These are phyloP conservation scores for Sugiyamaella neomexicana DNA, from an alignment of 1,139 yeast species.

Conservation along the genomic window DNA sequence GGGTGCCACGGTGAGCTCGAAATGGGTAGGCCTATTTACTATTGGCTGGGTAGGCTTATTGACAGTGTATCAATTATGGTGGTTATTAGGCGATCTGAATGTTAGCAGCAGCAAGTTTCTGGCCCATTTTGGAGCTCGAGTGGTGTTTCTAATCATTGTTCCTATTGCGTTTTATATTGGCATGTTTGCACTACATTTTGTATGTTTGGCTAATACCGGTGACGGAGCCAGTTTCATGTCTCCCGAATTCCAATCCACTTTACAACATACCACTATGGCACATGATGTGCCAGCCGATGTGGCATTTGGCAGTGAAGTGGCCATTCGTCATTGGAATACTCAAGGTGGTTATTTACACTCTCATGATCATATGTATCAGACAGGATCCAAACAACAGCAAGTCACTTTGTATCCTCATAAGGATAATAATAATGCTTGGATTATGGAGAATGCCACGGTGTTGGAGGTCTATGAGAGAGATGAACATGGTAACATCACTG, in stretches of 20 bases:
- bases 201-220: slow-evolving; percentile 68
- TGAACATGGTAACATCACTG: slow-evolving; percentile 34
- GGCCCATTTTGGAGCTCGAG: slow-evolving; percentile 59
- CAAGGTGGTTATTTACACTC: slow-evolving; percentile 96
- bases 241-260: slow-evolving; percentile 79
- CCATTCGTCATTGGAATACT: slow-evolving; percentile 80
- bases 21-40: slow-evolving; percentile 98
- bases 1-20: slow-evolving; percentile 85
- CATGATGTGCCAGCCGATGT: slow-evolving; percentile 71
- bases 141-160: slow-evolving; percentile 60
- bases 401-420: slow-evolving; percentile 85
- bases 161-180: slow-evolving; percentile 67
- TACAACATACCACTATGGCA: slow-evolving; percentile 72
- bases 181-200: slow-evolving; percentile 80
- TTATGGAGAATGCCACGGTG: slow-evolving; percentile 35
- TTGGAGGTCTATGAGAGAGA: slow-evolving; percentile 27
- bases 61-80: slow-evolving; percentile 81
- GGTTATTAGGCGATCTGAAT: slow-evolving; percentile 78
- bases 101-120: slow-evolving; percentile 53
- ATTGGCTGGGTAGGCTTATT: slow-evolving; percentile 84
- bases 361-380: slow-evolving; percentile 77
- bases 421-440: slow-evolving; percentile 87
- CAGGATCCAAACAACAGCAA: slow-evolving; percentile 96
- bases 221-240: slow-evolving; percentile 90
- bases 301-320: slow-evolving; percentile 78